Evolutionary conservation across 2,329 filamentous ascomycete species (phyloP).

Genomic region (Aspergillus pseudonomiae): DNA sequence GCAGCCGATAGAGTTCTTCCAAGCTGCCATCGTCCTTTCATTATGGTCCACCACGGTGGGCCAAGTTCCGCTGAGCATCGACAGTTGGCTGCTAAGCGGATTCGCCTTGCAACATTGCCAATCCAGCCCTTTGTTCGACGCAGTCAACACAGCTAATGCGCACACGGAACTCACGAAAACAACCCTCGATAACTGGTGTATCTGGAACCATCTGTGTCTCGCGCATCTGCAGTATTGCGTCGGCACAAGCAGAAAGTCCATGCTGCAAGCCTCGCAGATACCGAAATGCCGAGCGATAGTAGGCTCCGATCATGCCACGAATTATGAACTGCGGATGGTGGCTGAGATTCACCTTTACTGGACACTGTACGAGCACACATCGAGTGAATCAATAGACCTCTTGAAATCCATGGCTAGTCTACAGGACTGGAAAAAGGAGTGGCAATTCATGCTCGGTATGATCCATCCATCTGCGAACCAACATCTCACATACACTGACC

Average conservation of each 20-base stretch:
- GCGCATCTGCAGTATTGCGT: constrained; percentile 52
- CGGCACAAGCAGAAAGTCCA: constrained; percentile 44
- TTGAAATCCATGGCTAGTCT: constrained; percentile 38
- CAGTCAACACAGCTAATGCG: constrained; percentile 11
- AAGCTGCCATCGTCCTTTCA: constrained; percentile 46
- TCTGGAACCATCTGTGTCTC: constrained; percentile 51
- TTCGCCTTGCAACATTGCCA: constrained; percentile 48
- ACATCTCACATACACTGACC: constrained; percentile 5
- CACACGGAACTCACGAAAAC: constrained; percentile 17
- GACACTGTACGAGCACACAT: constrained; percentile 47
- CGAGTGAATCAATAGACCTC: constrained; percentile 33
- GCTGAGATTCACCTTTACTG: constrained; percentile 51
- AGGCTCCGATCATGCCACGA: constrained; percentile 42
- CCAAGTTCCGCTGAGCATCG: constrained; percentile 48
- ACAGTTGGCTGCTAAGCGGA: constrained; percentile 50
- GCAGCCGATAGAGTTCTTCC: constrained; percentile 49
- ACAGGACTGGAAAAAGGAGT: constrained; percentile 44
- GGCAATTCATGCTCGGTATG: constrained; percentile 44
- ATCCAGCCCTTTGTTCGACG: constrained; percentile 40
- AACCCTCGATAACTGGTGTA: constrained; percentile 36
- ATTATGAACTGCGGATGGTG: constrained; percentile 52
- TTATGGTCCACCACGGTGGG: constrained; percentile 53
- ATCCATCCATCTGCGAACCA: background rate
- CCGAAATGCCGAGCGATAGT: constrained; percentile 42
- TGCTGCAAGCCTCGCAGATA: constrained; percentile 43